Base-by-base conservation (phyloP, 495 filamentous ascomycete species). In the Talaromyces nanjingensis region DNA sequence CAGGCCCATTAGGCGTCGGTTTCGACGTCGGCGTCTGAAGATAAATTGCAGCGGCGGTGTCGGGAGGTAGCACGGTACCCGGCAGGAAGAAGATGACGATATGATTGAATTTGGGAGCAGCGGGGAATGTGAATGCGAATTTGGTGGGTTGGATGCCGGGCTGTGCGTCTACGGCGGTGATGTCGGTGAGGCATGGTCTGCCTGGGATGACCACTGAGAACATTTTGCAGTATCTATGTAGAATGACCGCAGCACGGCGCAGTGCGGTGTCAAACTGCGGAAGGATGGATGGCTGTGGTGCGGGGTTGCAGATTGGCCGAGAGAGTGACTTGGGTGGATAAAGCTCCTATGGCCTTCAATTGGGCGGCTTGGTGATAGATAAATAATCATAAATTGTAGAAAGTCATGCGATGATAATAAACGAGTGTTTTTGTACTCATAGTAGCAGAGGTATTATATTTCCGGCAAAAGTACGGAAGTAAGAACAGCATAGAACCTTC, bases 81-180 rank as follows among this genome's bases (percentile, higher is more conserved):
- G 94, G 94, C 6, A 96, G 86, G 45, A 97, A 78, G 80, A 99
- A 98, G 66, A 97, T 85, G 65, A 91, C 89, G 61, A 99, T 77
- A 67, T 97, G 91, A 53, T 80, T 83, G 80, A 96, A 92, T 25
- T 77, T 56, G 0, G 86, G 82, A n/a, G 66, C 66, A 6, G 81
- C 67, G 1, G 86, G 79, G 69, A 90, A 79, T 31, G 77, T 75
- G 76, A 90, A 89, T 56, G 86, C 83, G 73, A 85, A 89, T 75
- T 90, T 87, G 11, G 86, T 88, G 8, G 83, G 73, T 65, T 86
- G 84, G 57, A 74, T 74, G 57, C 75, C 77, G 37, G 75, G 73
- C 68, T 78, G 76, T 24, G 65, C 34, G 60, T 79, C 78, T 33
- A 91, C 72, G 57, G 81, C 70, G 71, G 82, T 72, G 53, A 86